Base-by-base conservation (phyloP, 2,329 filamentous ascomycete genomes). In the Lachnellula arida region DNA sequence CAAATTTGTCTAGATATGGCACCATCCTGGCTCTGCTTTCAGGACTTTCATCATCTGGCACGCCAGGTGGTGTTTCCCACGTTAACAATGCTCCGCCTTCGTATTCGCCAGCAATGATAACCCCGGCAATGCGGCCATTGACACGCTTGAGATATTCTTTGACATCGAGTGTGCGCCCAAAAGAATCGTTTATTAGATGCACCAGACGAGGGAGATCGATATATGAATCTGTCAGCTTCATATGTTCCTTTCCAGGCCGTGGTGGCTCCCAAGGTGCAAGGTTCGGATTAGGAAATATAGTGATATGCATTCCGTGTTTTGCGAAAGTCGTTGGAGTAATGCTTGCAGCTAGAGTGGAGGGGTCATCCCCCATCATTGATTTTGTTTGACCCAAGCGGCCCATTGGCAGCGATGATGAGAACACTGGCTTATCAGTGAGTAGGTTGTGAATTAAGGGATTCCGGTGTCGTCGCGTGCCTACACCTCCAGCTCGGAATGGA, bases 1-100 rank as follows among this genome's bases (percentile, higher is more conserved):
- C 94, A 69, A 99, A 97, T 71, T 99, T 99, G 73, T 99, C 94
- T 32, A 99, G 80, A 70, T 99, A 99, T 0, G 94, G 94, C 0
- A 99, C 89, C 63, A 91, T 81, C 9, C 88, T 81, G 1, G 79
- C 79, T 37, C 74, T 68, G 49, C 79, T 78, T 17, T 76, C 73
- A 55, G 81, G 56, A 71, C 80, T 68, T 67, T 77, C 71, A 51
- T 83, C 78, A 50, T 84, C 79, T 46, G 75, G 73, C 19, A 83
- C 73, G 0, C 78, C 82, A 0, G 76, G 80, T 0, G 92, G 91
- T 34, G 79, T 79, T 74, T 99, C 94, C 94, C 94, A 99, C 0
- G 94, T 99, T 19, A 97, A 76, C 46, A 99, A 88, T 1, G 94
- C 94, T 1, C 91, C 92, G 51, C 94, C 94, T 76, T 99, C 94